Conservation (phyloP, 2,329 filamentous ascomycete species). For the Dryadomyces sulphureus region DNA sequence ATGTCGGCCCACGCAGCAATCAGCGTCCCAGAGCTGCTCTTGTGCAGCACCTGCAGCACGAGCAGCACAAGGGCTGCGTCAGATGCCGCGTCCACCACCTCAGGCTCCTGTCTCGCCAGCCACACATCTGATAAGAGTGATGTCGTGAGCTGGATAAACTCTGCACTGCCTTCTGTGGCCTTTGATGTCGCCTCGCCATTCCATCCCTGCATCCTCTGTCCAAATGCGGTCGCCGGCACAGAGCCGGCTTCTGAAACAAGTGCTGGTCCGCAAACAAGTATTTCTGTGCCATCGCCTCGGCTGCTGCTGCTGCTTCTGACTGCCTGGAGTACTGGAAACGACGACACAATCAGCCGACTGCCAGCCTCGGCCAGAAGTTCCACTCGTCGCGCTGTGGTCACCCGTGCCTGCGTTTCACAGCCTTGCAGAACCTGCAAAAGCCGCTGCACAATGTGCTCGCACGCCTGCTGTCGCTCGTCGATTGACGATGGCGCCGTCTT, state of each 20-base stretch:
- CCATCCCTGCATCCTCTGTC: not conserved
- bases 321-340: conserved; percentile 31
- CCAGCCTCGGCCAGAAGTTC: conserved; percentile 51
- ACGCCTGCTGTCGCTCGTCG: not conserved
- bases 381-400: conserved; percentile 39
- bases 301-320: conserved; percentile 12
- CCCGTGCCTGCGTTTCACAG: conserved; percentile 23
- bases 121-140: conserved; percentile 16
- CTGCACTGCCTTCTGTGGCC: not conserved
- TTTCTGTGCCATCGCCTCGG: not conserved
- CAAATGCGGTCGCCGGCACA: not conserved
- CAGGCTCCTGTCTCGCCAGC: conserved; percentile 34
- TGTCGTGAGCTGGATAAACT: conserved; percentile 1
- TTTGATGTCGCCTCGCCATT: not conserved
- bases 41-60: conserved; percentile 17
- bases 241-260: conserved; percentile 7
- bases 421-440: conserved; percentile 25
- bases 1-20: conserved; percentile 31
- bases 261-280: conserved; percentile 16
- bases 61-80: conserved; percentile 35
- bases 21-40: not conserved
- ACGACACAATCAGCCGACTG: conserved; percentile 40
- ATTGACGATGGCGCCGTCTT: not conserved
- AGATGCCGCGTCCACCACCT: conserved; percentile 33
- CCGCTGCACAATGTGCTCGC: not conserved